Evolutionary conservation across 176 grass and related monocot species (phyloP), one percentile per base, ranked within the genome.

Genomic region (Calamus simplicifolius): DNA sequence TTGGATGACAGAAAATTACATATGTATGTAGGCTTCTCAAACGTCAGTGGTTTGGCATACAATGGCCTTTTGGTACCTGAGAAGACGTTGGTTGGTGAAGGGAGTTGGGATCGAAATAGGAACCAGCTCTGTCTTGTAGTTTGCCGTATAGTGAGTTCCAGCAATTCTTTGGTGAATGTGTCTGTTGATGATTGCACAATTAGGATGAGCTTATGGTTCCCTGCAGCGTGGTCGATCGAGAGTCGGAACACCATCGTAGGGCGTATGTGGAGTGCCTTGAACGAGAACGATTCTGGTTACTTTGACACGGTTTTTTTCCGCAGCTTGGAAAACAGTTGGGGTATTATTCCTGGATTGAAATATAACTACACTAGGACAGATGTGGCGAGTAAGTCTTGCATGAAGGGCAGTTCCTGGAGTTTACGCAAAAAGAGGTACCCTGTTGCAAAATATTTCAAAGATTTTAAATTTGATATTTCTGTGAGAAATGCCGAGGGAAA

Each of bases 191-290:
- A 87, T 50, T 96, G 86, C 38, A 72, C 80, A 54, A 56, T 90
- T 16, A 61, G 91, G 29, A 81, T 90, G 75, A 84, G 70, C 62
- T 85, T 95, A 49, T 95, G 91, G 86, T 95, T 90, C 69, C 86
- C 86, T 0, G 29, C 75, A 35, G 83, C 82, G 17, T 80, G 68
- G 51, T 66, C 72, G 54, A 51, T 95, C n/a, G 74, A 69, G 86
- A 79, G 72, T 57, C 23, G 53, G 0, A 84, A 27, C 35, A 62
- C 48, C 62, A 50, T 29, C 27, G 58, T 54, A 48, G 70, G 70
- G 4, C 70, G 5, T 6, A 73, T 73, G 38, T 73, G 70, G 70
- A 73, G 77, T 51, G 28, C 79, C 28, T 48, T n/a, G 4, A 69
- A 38, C 26, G 48, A 62, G 18, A 50, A 75, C 3, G 63, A 49